A percentile compares a stretch with the other conserved stretches of the same genome.
These are phyloP conservation scores for Cerioporus squamosus DNA, from an alignment of 1,284 basidiomycete genomes.

Conservation along the genomic window DNA sequence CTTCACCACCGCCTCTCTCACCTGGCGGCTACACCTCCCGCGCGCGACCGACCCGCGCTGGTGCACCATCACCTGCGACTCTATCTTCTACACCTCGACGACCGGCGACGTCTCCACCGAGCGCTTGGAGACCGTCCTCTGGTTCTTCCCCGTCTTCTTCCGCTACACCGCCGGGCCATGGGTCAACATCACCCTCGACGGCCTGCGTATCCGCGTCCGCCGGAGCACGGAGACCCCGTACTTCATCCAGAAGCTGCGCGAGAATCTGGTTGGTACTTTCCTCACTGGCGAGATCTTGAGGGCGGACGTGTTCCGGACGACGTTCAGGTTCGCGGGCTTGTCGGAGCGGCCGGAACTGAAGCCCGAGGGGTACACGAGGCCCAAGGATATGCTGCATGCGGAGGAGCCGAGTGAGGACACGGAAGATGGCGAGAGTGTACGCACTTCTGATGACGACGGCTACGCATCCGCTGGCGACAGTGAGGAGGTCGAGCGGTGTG, in stretches of 20 bases:
- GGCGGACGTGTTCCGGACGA: conserved; percentile 43
- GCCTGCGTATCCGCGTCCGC: conserved; percentile 41
- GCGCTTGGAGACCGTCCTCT: conserved; percentile 34
- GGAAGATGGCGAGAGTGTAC: neutral
- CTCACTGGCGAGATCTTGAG: conserved; percentile 45
- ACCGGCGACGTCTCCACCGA: conserved; percentile 38
- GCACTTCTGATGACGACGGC: conserved; percentile 6
- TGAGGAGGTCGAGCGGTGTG: too few species aligned
- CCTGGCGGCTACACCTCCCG: conserved; percentile 39
- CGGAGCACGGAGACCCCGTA: conserved; percentile 40
- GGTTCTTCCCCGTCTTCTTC: conserved; percentile 46
- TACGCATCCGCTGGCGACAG: conserved; percentile 2
- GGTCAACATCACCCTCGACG: conserved; percentile 39
- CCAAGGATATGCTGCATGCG: neutral
- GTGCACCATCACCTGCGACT: conserved; percentile 33
- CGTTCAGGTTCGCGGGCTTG: conserved; percentile 32
- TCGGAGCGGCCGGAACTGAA: conserved; percentile 19
- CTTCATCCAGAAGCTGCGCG: conserved; percentile 42
- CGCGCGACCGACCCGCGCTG: conserved; percentile 35
- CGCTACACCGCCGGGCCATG: conserved; percentile 42
- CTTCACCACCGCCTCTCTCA: conserved; percentile 20
- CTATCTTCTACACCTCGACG: conserved; percentile 38
- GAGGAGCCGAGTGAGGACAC: neutral
- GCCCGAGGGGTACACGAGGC: conserved; percentile 3
- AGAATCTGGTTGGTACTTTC: conserved; percentile 43